Evolutionary conservation across 176 grass and related monocot genomes (phyloP), one percentile per base, ranked within the genome.

Genomic region (Alopecurus myosuroides): DNA sequence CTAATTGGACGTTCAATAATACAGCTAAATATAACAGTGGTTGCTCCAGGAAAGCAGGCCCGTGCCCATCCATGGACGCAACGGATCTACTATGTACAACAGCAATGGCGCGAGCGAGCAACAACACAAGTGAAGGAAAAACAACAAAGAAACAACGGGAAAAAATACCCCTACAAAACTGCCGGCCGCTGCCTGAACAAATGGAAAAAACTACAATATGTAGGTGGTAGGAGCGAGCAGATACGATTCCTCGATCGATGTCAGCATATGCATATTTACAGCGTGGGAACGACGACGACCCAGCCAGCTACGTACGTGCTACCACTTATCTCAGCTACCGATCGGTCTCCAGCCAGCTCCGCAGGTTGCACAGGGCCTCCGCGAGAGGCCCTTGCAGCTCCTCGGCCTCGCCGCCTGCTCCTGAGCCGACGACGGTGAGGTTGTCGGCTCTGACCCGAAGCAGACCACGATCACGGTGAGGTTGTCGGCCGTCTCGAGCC

Each of bases 391-490:
- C 80, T 97, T 97, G 70, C 83, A 94, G 46, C 88, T 86, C 79
- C 89, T 82, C 2, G 79, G 72, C 78, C 81, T 90, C 6, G 34
- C 31, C 3, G 5, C 71, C 5, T 40, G 46, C 1, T 18, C 52
- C 2, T 57, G 79, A 15, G 14, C 13, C 15, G 22, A 65, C 0
- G 83, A 60, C 0, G 75, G 69, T n/a, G n/a, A n/a, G n/a, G n/a
- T n/a, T n/a, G n/a, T n/a, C n/a, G n/a, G 60, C 26, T 91, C 89
- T 4, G 89, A 81, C 5, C 67, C 81, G 0, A 97, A 92, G 76
- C 94, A 97, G 9, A 97, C 58, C 0, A 97, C 44, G 0, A 97
- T 94, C 2, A 94, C 94, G 0, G 94, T 97, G 9, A 97, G 80
- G 74, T 97, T 97, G 60, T 97, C 94, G 0, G 85, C 82, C 2